Evolutionary conservation across 148 eudicot species (phyloP).

Genomic region (Agrostemma githago): DNA sequence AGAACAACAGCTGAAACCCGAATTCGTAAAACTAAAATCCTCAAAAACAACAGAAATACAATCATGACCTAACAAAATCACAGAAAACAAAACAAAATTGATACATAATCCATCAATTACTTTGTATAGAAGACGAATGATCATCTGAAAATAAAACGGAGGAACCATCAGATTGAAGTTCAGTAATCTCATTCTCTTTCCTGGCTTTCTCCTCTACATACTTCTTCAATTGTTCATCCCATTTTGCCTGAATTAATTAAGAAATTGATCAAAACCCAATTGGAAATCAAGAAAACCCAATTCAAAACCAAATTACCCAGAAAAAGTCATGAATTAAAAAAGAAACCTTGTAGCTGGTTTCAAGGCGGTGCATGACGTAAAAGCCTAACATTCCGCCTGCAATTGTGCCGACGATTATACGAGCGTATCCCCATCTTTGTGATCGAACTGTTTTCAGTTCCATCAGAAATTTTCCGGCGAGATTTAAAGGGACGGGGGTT

Average conservation of each 20-base stretch:
- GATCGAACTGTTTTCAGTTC: conserved; percentile 28
- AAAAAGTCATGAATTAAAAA: neutral
- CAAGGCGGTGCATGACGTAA: conserved; percentile 49
- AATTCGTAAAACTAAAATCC: neutral
- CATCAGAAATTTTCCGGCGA: conserved; percentile 14
- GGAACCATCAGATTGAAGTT: conserved; percentile 24
- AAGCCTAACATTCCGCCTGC: conserved; percentile 45
- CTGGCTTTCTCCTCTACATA: conserved; percentile 40
- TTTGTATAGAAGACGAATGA: conserved; percentile 11
- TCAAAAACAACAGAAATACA: neutral
- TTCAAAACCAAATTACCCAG: neutral
- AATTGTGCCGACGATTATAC: conserved; percentile 48
- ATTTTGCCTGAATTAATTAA: conserved; percentile 33
- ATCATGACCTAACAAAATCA: conserved; percentile 2
- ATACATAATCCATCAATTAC: conserved; percentile 3
- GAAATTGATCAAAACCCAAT: neutral
- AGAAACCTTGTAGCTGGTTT: conserved; percentile 44
- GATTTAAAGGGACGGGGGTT: neutral
- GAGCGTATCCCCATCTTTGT: conserved; percentile 42
- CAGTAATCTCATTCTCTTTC: conserved; percentile 18
- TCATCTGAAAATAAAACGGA: conserved; percentile 13
- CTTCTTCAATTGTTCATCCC: conserved; percentile 49
- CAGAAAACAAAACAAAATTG: neutral
- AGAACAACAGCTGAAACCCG: neutral
- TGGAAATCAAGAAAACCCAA: conserved; percentile 4